phyloP scores from a whole-genome alignment of 805 yeast genomes.

The Candida dajiaensis region DNA sequence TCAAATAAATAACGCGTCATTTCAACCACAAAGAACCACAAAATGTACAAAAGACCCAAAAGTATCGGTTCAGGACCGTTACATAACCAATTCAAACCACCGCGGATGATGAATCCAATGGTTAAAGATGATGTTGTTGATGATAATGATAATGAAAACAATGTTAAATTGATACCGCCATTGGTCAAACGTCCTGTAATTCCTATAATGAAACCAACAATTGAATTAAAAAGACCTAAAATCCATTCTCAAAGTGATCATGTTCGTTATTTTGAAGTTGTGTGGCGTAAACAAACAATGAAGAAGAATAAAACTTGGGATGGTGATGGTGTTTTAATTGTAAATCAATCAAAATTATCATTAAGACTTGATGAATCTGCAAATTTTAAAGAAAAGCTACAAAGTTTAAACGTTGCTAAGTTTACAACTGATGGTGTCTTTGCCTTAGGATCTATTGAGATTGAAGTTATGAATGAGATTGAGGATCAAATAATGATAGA shows the following conservation, averaged over 20 bases:
- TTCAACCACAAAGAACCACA: too few species aligned
- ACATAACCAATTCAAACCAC: constrained; percentile 12
- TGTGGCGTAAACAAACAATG: constrained; percentile 53
- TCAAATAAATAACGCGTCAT: too few species aligned
- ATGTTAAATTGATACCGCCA: too few species aligned
- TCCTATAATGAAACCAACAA: background rate
- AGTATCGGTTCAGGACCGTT: constrained; percentile 3
- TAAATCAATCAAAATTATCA: constrained; percentile 22
- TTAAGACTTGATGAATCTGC: constrained; percentile 30
- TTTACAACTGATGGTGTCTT: constrained; percentile 36
- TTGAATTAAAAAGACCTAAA: background rate
- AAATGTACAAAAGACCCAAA: constrained; percentile 11
- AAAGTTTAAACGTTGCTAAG: constrained; percentile 12
- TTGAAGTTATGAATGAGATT: constrained; percentile 50
- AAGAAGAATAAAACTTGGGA: constrained; percentile 94
- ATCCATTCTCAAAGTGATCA: background rate
- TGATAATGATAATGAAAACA: too few species aligned
- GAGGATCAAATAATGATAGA: constrained; percentile 20
- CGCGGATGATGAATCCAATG: constrained; percentile 10
- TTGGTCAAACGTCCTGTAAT: constrained; percentile 1
- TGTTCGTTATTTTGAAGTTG: constrained; percentile 19
- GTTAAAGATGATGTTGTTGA: constrained; percentile 1
- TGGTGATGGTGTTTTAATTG: constrained; percentile 68
- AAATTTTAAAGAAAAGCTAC: constrained; percentile 24
- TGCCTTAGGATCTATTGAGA: constrained; percentile 52